Evolutionary conservation across 2,329 filamentous ascomycete species (phyloP).

Genomic region (Cordyceps cateniannulata): DNA sequence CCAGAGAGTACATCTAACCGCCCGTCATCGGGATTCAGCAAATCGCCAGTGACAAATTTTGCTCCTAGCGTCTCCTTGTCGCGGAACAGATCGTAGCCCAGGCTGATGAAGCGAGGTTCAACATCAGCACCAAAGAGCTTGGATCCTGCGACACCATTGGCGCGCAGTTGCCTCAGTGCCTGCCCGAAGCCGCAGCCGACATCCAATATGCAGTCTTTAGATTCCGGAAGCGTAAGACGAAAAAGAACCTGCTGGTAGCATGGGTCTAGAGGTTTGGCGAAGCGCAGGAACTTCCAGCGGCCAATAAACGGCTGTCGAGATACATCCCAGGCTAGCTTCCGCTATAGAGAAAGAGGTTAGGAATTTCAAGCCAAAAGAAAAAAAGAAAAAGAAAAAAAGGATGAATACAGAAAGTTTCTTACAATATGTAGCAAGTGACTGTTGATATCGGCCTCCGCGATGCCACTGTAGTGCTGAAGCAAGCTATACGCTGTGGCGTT

Average conservation of each 20-base stretch:
- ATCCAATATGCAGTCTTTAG: slow-evolving; percentile 38
- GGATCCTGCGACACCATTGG: slow-evolving; percentile 41
- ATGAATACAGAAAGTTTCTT: slow-evolving; percentile 14
- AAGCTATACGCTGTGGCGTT: slow-evolving; percentile 30
- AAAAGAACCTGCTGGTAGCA: slow-evolving; percentile 37
- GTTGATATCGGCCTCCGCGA: slow-evolving; percentile 29
- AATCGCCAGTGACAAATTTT: slow-evolving; percentile 45
- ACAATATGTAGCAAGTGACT: slow-evolving; percentile 30
- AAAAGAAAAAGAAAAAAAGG: not conserved
- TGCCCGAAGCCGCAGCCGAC: slow-evolving; percentile 47
- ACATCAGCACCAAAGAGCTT: slow-evolving; percentile 46
- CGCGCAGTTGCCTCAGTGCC: slow-evolving; percentile 41
- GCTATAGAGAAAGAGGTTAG: slow-evolving; percentile 23
- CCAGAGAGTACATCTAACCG: slow-evolving; percentile 29
- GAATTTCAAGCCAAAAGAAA: not conserved
- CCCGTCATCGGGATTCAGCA: slow-evolving; percentile 36
- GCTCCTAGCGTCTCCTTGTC: slow-evolving; percentile 43
- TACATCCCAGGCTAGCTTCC: slow-evolving; percentile 39
- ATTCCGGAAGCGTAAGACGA: slow-evolving; percentile 32
- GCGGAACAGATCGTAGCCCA: slow-evolving; percentile 59
- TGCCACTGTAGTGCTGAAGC: slow-evolving; percentile 32
- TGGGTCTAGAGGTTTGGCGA: slow-evolving; percentile 34
- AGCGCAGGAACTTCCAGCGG: slow-evolving; percentile 42
- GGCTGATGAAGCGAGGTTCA: slow-evolving; percentile 42
- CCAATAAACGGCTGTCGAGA: slow-evolving; percentile 40